Percentiles rank a stretch among this genome's conserved stretches.
Evolutionary conservation across 805 yeast genomes (phyloP).

Genomic region (Wickerhamiella nectarea): DNA sequence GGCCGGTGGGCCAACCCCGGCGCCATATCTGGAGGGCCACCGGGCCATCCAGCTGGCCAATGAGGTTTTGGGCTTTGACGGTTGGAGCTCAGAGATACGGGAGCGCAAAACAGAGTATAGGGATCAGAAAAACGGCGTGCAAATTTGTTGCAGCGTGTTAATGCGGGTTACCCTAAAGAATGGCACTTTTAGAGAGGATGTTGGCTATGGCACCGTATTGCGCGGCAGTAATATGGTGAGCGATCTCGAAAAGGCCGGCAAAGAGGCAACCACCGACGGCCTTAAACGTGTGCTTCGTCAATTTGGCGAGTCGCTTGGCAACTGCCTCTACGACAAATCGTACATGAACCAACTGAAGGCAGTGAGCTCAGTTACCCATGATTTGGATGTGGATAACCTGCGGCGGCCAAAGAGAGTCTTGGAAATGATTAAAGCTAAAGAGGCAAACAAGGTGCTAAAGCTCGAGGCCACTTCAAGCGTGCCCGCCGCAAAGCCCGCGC

Average conservation of each 20-base stretch:
- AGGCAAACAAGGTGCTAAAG: neutral
- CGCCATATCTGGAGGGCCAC: constrained; percentile 64
- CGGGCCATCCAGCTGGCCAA: constrained; percentile 57
- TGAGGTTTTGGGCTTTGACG: constrained; percentile 64
- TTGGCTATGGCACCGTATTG: constrained; percentile 43
- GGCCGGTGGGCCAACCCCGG: constrained; percentile 30
- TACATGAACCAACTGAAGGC: constrained; percentile 36
- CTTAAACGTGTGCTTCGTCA: constrained; percentile 54
- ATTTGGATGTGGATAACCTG: constrained; percentile 15
- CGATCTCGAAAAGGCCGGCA: constrained; percentile 66
- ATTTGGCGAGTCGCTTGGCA: constrained; percentile 53
- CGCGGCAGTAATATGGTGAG: constrained; percentile 37
- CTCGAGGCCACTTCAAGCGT: neutral
- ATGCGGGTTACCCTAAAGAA: constrained; percentile 55
- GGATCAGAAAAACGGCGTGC: constrained; percentile 17
- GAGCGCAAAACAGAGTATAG: constrained; percentile 41
- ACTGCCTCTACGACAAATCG: constrained; percentile 44
- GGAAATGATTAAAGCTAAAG: neutral
- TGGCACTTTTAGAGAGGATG: constrained; percentile 59
- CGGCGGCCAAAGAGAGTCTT: constrained; percentile 15
- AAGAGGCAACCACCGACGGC: constrained; percentile 67
- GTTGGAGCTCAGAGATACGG: constrained; percentile 57
- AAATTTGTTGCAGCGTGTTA: constrained; percentile 25
- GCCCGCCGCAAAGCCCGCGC: neutral
- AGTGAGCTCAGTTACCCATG: constrained; percentile 20